These are phyloP conservation scores for Globisporangium acanthophoron DNA, from an alignment of 352 stramenopile genomes.

Conservation along the genomic window DNA sequence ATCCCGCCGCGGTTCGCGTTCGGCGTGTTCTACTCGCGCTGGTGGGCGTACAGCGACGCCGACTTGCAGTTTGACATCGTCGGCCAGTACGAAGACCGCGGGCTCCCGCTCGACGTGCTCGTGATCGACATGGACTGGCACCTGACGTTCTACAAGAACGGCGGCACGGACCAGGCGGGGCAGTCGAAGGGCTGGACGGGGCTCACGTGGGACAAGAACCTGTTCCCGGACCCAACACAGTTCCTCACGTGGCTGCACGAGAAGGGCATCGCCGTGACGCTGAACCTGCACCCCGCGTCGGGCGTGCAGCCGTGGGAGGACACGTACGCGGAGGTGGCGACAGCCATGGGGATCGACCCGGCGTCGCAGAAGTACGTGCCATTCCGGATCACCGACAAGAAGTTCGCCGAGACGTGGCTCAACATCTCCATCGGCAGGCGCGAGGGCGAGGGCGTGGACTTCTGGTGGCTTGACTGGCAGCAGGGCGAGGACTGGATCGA, in stretches of 20 bases:
- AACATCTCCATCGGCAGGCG: slow-evolving; percentile 19
- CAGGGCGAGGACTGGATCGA: slow-evolving; percentile 41
- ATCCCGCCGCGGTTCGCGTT: slow-evolving; percentile 28
- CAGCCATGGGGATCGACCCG: slow-evolving; percentile 29
- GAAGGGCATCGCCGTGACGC: slow-evolving; percentile 23
- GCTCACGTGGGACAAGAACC: slow-evolving; percentile 37
- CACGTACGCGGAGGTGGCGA: slow-evolving; percentile 22
- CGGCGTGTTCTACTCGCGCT: slow-evolving; percentile 46
- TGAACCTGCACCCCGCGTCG: slow-evolving; percentile 49
- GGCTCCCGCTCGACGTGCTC: slow-evolving; percentile 41
- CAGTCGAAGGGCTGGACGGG: slow-evolving; percentile 38
- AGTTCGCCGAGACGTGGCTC: slow-evolving; percentile 23
- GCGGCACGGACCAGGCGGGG: slow-evolving; percentile 18
- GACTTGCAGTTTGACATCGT: slow-evolving; percentile 30
- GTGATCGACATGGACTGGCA: slow-evolving; percentile 69
- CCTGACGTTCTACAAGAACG: slow-evolving; percentile 37
- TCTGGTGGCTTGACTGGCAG: slow-evolving; percentile 67
- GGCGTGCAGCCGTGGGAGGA: slow-evolving; percentile 39
- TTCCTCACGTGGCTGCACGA: slow-evolving; percentile 28
- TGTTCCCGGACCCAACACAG: slow-evolving; percentile 36
- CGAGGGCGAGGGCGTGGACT: slow-evolving; percentile 32
- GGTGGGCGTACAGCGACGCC: slow-evolving; percentile 36
- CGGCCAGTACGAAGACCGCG: slow-evolving; percentile 20
- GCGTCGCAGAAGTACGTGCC: slow-evolving; percentile 22
- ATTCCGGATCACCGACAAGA: slow-evolving; percentile 31